Base-by-base conservation (phyloP, 2,329 filamentous ascomycete species). In the Ustulina deusta region DNA sequence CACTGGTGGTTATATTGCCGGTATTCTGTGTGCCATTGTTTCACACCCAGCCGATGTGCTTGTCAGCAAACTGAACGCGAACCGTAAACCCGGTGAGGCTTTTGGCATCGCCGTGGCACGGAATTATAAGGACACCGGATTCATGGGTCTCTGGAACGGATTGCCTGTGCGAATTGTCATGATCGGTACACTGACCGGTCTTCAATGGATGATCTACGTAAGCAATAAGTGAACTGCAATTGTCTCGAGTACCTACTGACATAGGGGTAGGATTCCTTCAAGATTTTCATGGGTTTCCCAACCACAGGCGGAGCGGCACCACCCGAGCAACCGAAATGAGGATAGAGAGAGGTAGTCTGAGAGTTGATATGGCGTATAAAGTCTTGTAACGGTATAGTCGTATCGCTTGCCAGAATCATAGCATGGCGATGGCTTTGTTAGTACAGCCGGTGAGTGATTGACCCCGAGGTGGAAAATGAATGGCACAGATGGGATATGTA, bases 151-250 rank as follows among this genome's bases (percentile, higher is more conserved):
- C 32, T 97, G 94, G 94, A 97, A 97, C 76, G 94, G 94, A 9
- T 82, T 97, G 51, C 91, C 92, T 0, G 91, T 97, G 57, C 79
- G 87, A 66, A 97, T 97, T 76, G 89, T 97, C 76, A 97, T 97
- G 94, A 93, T 97, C 71, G 92, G 91, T 73, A 91, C 89, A 32
- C 79, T 91, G 76, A 97, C 93, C 22, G 93, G 92, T 66, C 83
- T 97, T 69, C 94, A 97, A 83, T 97, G 93, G 93, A 93, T 97
- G 90, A 96, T 94, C 79, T 96, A 94, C 82, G 91, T 87, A 75
- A 84, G 85, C 81, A n/a, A 42, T 27, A 7, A 61, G 73, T 22
- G 77, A 59, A 77, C 66, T 0, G 56, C 64, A 51, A 71, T 61
- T 44, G 54, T n/a, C 17, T 55, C 4, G 36, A 49, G 38, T 62